These are phyloP conservation scores for Avena atlantica DNA, from an alignment of 176 grass and related monocot species.

Conservation along the genomic window DNA sequence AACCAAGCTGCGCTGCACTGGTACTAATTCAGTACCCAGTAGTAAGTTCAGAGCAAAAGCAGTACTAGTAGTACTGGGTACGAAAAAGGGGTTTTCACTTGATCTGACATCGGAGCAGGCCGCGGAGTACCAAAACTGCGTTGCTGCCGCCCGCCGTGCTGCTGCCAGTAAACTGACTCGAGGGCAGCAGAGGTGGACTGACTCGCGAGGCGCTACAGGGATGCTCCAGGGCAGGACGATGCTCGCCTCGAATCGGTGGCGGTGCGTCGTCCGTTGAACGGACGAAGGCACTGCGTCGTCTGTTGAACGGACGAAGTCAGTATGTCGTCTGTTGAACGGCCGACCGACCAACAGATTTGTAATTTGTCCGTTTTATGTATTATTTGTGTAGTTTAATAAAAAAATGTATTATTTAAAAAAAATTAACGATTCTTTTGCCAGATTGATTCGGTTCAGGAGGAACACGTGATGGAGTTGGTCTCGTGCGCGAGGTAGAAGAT, in stretches of 20 bases:
- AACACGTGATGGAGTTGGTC: too few relatives aligned
- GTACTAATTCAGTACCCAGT: background rate
- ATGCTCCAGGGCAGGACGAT: background rate
- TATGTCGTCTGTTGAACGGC: too few relatives aligned
- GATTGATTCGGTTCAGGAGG: too few relatives aligned
- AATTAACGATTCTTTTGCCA: too few relatives aligned
- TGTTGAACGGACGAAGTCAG: too few relatives aligned
- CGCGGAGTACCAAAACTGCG: background rate
- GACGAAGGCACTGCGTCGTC: too few relatives aligned
- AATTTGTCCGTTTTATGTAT: too few relatives aligned
- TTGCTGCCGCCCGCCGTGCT: background rate
- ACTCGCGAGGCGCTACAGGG: background rate
- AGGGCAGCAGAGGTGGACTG: background rate
- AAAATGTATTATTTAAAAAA: too few relatives aligned
- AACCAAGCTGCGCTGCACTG: background rate
- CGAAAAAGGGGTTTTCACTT: background rate
- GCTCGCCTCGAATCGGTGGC: background rate
- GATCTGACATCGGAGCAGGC: conserved; percentile 14
- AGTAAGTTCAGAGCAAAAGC: background rate
- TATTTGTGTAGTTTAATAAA: too few relatives aligned
- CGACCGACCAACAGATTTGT: too few relatives aligned
- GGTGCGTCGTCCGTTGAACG: background rate
- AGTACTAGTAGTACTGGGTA: background rate
- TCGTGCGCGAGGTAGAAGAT: too few relatives aligned
- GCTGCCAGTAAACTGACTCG: background rate